Base-by-base conservation (phyloP, 2,329 filamentous ascomycete genomes). In the Camptophora hylomeconis region DNA sequence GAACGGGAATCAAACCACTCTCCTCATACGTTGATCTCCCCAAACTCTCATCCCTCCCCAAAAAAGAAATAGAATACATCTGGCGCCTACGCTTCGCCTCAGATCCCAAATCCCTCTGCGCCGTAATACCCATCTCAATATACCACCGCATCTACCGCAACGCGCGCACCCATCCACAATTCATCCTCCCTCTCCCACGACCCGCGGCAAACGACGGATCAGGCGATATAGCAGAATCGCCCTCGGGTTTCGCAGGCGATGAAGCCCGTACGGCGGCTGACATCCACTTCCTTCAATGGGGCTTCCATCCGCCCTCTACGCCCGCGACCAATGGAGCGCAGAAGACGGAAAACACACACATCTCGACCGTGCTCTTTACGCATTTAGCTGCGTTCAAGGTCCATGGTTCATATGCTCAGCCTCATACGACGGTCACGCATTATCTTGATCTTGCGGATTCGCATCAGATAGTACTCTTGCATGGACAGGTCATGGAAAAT, bases 281-380 rank as follows among this genome's bases (percentile, higher is more conserved):
- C 55, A 84, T 98, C 24, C 89, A 98, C 57, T 93, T 92, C 54
- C 58, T 98, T 38, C 87, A 98, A 57, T 98, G 92, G 83, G 80
- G 80, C 0, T 94, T 93, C 56, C 86, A 92, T 36, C 67, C 74
- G 0, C 61, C 65, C 3, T 37, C 40, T 4, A 24, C 38, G 7
- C 36, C 37, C 18, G 26, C 37, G 2, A 48, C 46, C 12, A 37
- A 44, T 5, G 40, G 47, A 1, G 35, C 41, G 11, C 26, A 41
- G 5, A 36, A 41, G 8, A 69, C 59, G 17, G 58, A 56, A 13
- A 60, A 60, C 32, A 68, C 65, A 11, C 58, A 67, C 36, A 77
- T 74, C 3, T 72, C 69, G 35, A 82, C 79, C 0, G 76, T 95
- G 5, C 73, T 98, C 18, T 95, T 98, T 59, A 98, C 89, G 1